Evolutionary conservation across 148 eudicot genomes (phyloP), one percentile per base, ranked within the genome.

Genomic region (Rhododendron mucronatum): DNA sequence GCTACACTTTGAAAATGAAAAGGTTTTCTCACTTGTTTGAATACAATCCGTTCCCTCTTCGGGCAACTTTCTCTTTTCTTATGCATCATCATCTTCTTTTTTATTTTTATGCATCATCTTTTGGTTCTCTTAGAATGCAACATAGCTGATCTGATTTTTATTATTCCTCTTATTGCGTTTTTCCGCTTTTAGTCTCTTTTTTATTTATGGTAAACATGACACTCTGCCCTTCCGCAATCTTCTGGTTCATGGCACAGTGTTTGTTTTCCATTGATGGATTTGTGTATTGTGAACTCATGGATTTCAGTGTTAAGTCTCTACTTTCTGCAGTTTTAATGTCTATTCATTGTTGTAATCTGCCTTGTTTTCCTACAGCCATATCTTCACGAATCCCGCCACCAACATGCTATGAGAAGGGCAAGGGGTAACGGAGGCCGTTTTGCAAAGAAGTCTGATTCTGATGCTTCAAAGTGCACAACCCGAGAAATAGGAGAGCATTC

Each of bases 361-460:
- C 21, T 47, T 57, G 14, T 57, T 53, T 30, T 81, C 21, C 41
- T 82, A 82, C 87, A 97, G 99, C 99, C 99, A 63, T 97, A 97
- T 91, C 95, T 97, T 86, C 99, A 97, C 28, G 99, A 97, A 84
- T 97, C 99, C 35, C 93, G 99, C 15, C 99, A 97, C 88, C 98
- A 95, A 86, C 99, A 97, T 87, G 99, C 99, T 82, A 48, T 97
- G 87, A 94, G 94, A 90, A 94, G 99, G 91, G 93, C 87, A 80
- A 94, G 99, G 83, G 95, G 95, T 5, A 86, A 93, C 10, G 99
- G 99, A 41, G 99, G 99, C n/a, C 98, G 99, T 84, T 97, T 97
- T 88, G 94, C 95, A 0, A 97, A 95, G 90, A 97, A 97, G 89
- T 84, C 89, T 55, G 92, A 93, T 73, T 89, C 86, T 47, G 94